Conservation (phyloP, 139 green algal species). For the Chlorella sorokiniana region DNA sequence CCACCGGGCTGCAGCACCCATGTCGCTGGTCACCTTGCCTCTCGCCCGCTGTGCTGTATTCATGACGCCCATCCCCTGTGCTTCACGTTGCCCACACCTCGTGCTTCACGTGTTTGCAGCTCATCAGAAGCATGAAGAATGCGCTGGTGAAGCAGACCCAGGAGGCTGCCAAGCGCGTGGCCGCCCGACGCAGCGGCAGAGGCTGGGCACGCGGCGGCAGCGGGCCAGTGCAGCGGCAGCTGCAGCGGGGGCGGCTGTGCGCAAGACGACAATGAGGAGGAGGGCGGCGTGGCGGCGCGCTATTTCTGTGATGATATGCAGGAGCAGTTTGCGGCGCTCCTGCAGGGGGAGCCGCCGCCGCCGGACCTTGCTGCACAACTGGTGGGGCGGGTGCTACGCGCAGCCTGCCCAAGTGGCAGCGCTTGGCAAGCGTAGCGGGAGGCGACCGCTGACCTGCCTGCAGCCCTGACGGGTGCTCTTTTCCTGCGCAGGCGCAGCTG, state of each 20-base stretch:
- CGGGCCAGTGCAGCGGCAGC: not conserved
- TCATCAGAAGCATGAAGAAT: constrained; percentile 29
- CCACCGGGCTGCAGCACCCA: not conserved
- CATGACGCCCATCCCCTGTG: not conserved
- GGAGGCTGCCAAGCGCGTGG: constrained; percentile 12
- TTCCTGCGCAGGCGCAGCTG: not conserved
- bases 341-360: no score
- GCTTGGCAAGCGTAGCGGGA: no score
- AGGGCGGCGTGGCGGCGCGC: no score
- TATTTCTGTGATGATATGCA: no score
- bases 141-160: constrained; percentile 20
- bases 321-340: no score
- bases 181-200: not conserved
- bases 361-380: no score
- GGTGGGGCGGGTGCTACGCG: no score
- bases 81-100: not conserved
- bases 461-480: not conserved
- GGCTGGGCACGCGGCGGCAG: not conserved
- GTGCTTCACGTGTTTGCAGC: not conserved
- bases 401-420: no score
- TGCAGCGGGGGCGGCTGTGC: not conserved
- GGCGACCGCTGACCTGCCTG: no score
- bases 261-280: no score
- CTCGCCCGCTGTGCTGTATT: not conserved
- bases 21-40: not conserved